Base-by-base conservation (phyloP, 345 rosid genomes). In the Tarenaya hassleriana region DNA sequence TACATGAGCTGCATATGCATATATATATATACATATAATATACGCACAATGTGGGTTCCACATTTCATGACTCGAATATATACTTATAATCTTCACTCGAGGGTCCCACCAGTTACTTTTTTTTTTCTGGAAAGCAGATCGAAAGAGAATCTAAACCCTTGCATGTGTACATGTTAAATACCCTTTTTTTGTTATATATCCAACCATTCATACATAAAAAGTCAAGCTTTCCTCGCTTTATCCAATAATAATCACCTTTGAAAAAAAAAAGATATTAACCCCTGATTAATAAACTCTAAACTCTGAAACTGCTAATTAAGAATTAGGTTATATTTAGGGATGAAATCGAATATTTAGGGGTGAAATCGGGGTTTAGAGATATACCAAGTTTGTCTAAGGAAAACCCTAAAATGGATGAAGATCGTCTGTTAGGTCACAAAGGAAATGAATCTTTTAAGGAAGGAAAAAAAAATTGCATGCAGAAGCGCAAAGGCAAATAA, bases 101-200 rank as follows among this genome's bases (percentile, higher is more conserved):
- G 33, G 70, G 56, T 1, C 77, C 78, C 67, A 53, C 56, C 41
- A 56, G 2, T 55, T 38, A 4, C 51, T 10, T 29, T 37, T 35
- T 56, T 68, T 69, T 33, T n/a, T n/a, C 79, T 77, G 81, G 73
- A 75, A 81, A 74, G 79, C 62, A 71, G 29, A 56, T 61, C 12
- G 6, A 45, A 31, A 41, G 58, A 63, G 71, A 67, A 69, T 63
- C 71, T 49, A 51, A 63, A 56, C 19, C 58, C 58, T 24, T 11
- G 11, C 38, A 19, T 17, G 7, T 40, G 12, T 40, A 1, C 3
- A 1, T n/a, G 16, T 24, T 16, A 34, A 11, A 43, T 31, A 9
- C 11, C 5, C 43, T 17, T 41, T 42, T 56, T 64, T n/a, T n/a
- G n/a, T n/a, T n/a, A n/a, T n/a, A n/a, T n/a, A n/a, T n/a, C n/a